Evolutionary conservation across 352 stramenopile genomes (phyloP).

Genomic region (Phytophthora aleatoria): DNA sequence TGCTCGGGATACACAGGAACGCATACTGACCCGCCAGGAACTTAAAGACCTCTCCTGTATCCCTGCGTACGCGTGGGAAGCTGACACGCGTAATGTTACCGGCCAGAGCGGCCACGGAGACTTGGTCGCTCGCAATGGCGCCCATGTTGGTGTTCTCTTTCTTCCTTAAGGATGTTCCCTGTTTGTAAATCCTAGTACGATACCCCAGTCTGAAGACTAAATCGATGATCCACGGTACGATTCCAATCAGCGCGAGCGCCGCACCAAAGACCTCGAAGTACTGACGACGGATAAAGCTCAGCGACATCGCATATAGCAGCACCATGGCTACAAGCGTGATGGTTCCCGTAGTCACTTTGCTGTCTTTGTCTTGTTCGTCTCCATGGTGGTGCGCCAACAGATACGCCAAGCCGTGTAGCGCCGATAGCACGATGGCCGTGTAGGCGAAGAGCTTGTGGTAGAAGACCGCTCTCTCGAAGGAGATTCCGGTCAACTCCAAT

Average conservation of each 20-base stretch:
- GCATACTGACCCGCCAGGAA: constrained; percentile 60
- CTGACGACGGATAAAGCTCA: constrained; percentile 37
- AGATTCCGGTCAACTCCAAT: constrained; percentile 29
- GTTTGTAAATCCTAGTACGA: constrained; percentile 18
- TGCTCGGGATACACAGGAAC: constrained; percentile 70
- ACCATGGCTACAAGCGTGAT: constrained; percentile 36
- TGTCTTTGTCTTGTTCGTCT: constrained; percentile 12
- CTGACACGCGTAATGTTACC: constrained; percentile 37
- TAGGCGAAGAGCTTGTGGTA: constrained; percentile 58
- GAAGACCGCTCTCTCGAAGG: constrained; percentile 49
- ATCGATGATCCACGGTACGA: constrained; percentile 38
- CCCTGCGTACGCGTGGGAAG: constrained; percentile 34
- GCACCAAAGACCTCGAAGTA: constrained; percentile 58
- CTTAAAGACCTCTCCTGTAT: constrained; percentile 33
- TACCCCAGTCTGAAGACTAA: constrained; percentile 36
- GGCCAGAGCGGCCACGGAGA: constrained; percentile 14
- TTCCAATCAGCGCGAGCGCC: constrained; percentile 31
- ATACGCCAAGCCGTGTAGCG: constrained; percentile 45
- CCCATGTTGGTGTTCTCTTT: constrained; percentile 1
- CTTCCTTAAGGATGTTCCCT: constrained; percentile 12
- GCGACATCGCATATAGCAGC: constrained; percentile 32
- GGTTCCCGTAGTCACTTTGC: constrained; percentile 11
- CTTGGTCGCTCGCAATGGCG: constrained; percentile 21
- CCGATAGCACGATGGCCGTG: constrained; percentile 33
- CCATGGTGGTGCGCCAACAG: constrained; percentile 24